Conservation (phyloP, 352 stramenopile genomes). For the Peronospora destructor region DNA sequence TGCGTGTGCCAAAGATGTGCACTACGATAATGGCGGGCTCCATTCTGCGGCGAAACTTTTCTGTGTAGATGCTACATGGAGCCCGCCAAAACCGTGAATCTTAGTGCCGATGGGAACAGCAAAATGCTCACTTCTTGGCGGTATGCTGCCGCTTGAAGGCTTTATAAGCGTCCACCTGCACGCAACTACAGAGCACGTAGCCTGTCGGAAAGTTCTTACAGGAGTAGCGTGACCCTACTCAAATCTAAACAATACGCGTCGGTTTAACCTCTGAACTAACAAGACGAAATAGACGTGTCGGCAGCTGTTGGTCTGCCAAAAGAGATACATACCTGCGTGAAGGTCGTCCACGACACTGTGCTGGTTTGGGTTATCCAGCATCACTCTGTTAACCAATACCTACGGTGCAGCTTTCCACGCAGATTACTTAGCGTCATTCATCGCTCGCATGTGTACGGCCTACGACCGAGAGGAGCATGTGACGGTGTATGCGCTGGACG, state of each 20-base stretch:
- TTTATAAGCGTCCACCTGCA: slow-evolving; percentile 21
- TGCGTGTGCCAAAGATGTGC: slow-evolving; percentile 42
- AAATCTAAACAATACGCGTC: slow-evolving; percentile 55
- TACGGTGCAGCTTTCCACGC: too few relatives aligned
- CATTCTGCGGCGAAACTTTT: too few relatives aligned
- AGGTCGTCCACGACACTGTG: too few relatives aligned
- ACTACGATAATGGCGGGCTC: too few relatives aligned
- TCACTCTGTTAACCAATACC: too few relatives aligned
- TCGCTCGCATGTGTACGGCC: slow-evolving; percentile 27
- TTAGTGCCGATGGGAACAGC: slow-evolving; percentile 34
- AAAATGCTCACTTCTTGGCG: slow-evolving; percentile 59
- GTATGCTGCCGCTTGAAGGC: slow-evolving; percentile 17
- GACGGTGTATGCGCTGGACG: slow-evolving; percentile 45
- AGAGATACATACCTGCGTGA: too few relatives aligned
- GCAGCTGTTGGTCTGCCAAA: too few relatives aligned
- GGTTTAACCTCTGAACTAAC: too few relatives aligned
- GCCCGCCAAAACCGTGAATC: slow-evolving; percentile 57
- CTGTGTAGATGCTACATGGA: slow-evolving; percentile 58
- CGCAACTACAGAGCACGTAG: slow-evolving; percentile 1
- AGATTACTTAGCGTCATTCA: too few relatives aligned
- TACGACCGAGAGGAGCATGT: slow-evolving; percentile 25
- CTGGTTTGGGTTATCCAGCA: too few relatives aligned
- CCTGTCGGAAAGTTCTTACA: too few relatives aligned
- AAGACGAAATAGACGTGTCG: too few relatives aligned
- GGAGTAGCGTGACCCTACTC: slow-evolving; percentile 18